Evolutionary conservation across 2,329 filamentous ascomycete species (phyloP).

Genomic region (Myriosclerotinia scirpicola): DNA sequence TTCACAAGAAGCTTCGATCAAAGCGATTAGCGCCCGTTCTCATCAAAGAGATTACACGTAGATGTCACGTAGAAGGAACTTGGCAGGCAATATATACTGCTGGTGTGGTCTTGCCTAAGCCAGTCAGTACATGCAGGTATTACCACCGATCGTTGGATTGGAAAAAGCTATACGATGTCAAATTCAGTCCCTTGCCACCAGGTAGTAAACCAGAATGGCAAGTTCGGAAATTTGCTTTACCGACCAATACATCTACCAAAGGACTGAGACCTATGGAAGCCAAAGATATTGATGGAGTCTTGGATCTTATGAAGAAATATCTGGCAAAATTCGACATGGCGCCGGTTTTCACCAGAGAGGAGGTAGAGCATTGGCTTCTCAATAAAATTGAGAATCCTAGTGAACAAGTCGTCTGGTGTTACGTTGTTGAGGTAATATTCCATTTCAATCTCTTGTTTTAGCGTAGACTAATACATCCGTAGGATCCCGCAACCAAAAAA

Average conservation of each 20-base stretch:
- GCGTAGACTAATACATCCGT: neutral
- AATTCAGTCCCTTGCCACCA: constrained; percentile 84
- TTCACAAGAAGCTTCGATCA: constrained; percentile 95
- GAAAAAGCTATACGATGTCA: constrained; percentile 92
- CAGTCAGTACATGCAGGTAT: constrained; percentile 90
- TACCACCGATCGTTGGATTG: constrained; percentile 93
- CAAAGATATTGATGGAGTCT: constrained; percentile 75
- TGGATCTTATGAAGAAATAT: constrained; percentile 74
- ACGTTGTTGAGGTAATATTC: constrained; percentile 73
- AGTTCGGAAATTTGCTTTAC: constrained; percentile 81
- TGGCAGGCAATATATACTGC: constrained; percentile 97
- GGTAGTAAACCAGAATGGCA: constrained; percentile 84
- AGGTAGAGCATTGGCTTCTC: constrained; percentile 85
- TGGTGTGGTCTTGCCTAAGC: constrained; percentile 85
- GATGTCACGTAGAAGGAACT: constrained; percentile 81
- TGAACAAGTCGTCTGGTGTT: constrained; percentile 90
- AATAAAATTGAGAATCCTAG: constrained; percentile 63
- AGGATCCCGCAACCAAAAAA: constrained; percentile 65
- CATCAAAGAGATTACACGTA: constrained; percentile 95
- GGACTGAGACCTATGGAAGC: constrained; percentile 79
- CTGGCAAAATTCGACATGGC: constrained; percentile 78
- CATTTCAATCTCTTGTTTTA: neutral
- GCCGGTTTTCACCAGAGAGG: constrained; percentile 75
- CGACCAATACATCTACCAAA: constrained; percentile 67
- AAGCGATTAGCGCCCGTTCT: constrained; percentile 91